These are phyloP conservation scores for Nematodospora valgi DNA, from an alignment of 805 yeast species.

Conservation along the genomic window DNA sequence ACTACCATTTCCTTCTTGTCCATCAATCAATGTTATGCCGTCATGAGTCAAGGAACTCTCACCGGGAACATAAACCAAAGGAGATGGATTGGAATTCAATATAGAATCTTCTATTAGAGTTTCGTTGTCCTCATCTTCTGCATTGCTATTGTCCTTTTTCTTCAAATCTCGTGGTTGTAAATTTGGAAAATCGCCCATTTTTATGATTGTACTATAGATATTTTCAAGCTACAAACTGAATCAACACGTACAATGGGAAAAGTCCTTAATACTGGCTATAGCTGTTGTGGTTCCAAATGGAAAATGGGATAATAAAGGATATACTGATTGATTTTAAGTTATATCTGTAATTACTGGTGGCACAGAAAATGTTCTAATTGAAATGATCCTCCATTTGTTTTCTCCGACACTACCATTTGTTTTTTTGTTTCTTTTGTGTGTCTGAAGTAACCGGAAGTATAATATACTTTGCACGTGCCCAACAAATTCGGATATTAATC, in stretches of 20 bases:
- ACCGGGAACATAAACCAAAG: conserved; percentile 29
- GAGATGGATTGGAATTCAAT: conserved; percentile 13
- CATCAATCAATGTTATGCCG: conserved; percentile 28
- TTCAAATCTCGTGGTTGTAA: background rate
- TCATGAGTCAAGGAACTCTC: conserved; percentile 27
- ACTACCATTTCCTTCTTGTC: conserved; percentile 15
- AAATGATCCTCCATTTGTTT: too few species aligned
- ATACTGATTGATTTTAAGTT: too few species aligned
- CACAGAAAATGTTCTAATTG: too few species aligned
- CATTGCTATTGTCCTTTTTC: background rate
- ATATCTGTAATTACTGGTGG: too few species aligned
- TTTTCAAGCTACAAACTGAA: background rate
- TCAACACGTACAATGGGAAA: background rate
- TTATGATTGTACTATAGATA: background rate
- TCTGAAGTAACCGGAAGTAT: too few species aligned
- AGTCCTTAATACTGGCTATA: too few species aligned
- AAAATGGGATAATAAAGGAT: too few species aligned
- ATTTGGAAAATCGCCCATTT: conserved; percentile 4
- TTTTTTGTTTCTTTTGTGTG: too few species aligned
- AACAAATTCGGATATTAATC: too few species aligned
- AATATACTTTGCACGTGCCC: too few species aligned
- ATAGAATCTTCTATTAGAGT: conserved; percentile 5
- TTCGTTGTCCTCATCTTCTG: conserved; percentile 10
- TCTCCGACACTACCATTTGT: too few species aligned
- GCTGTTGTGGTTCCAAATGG: too few species aligned